Base-by-base conservation (phyloP, 805 yeast genomes). In the Wickerhamiella qilinensis region DNA sequence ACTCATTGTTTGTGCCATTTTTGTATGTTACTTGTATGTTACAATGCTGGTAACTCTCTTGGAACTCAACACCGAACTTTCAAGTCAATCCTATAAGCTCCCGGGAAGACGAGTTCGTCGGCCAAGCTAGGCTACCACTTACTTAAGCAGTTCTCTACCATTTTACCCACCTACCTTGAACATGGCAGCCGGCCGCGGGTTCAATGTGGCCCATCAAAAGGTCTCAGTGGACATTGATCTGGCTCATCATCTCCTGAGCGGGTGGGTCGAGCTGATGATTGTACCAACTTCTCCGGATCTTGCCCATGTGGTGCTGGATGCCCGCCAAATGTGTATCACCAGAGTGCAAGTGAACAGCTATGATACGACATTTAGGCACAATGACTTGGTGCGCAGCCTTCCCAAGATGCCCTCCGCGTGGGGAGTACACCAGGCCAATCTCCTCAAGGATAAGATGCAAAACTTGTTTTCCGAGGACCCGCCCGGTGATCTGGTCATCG, bases 141-240 rank as follows among this genome's bases (percentile, higher is more conserved):
- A n/a, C n/a, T n/a, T n/a, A n/a, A n/a, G n/a, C n/a, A n/a, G n/a
- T n/a, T n/a, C n/a, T n/a, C n/a, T n/a, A n/a, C n/a, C n/a, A n/a
- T n/a, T n/a, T n/a, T n/a, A n/a, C n/a, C n/a, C n/a, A n/a, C n/a
- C n/a, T n/a, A n/a, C n/a, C n/a, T n/a, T n/a, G n/a, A 22, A 6
- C 25, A 22, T 22, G 25, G 25, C 25, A 11, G 9, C 6, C 15
- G 14, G 17, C 30, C 45, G 60, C 2, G 61, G 63, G 34, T 74
- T 81, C 55, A 75, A 70, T 49, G 69, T 88, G 18, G 85, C 88
- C 3, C 93, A 85, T 55, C 96, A 88, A 56, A 70, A 79, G 47
- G 80, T 88, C 12, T 68, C 71, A 20, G 59, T 88, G 16, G 94
- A 86, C 53, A 73, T 88, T 3, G 93, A 85, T 54, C 61, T 86